Conservation (phyloP, 2,329 filamentous ascomycete genomes). For the Sordariomycetes sp. region DNA sequence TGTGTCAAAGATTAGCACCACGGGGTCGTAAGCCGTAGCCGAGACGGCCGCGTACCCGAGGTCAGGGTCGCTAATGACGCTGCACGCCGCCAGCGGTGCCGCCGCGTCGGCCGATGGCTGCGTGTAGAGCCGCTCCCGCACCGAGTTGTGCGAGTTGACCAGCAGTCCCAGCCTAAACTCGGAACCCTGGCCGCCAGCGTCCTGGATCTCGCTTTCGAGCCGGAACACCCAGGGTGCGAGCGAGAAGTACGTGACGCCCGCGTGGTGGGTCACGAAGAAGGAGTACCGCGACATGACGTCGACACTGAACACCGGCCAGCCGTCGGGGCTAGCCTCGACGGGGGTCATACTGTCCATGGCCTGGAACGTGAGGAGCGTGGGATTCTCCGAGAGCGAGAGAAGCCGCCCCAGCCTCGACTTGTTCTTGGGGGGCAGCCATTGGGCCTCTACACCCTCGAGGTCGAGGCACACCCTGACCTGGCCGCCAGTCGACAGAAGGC, state of each 20-base stretch:
- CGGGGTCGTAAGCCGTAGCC: conserved; percentile 41
- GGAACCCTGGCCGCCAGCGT: conserved; percentile 36
- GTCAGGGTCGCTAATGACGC: conserved; percentile 44
- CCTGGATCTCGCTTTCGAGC: conserved; percentile 45
- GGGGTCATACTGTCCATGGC: conserved; percentile 45
- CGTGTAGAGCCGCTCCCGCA: conserved; percentile 42
- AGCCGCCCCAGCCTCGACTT: conserved; percentile 31
- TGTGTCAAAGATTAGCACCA: conserved; percentile 45
- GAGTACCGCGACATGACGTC: conserved; percentile 49
- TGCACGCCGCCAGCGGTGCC: conserved; percentile 37
- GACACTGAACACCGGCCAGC: conserved; percentile 49
- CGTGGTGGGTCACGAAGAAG: conserved; percentile 49
- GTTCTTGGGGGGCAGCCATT: conserved; percentile 47
- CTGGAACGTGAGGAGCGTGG: conserved; percentile 46
- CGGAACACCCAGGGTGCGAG: conserved; percentile 50
- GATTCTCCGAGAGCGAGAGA: conserved; percentile 22
- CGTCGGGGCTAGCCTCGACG: conserved; percentile 38
- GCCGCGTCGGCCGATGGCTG: conserved; percentile 31
- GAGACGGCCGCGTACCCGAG: conserved; percentile 51
- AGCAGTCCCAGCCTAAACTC: conserved; percentile 49
- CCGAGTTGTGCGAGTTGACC: conserved; percentile 41
- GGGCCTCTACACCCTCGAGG: conserved; percentile 47
- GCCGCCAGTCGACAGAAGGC: conserved; percentile 46
- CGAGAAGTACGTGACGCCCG: conserved; percentile 46
- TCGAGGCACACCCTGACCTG: conserved; percentile 50